phyloP scores from a whole-genome alignment of 2,329 filamentous ascomycete genomes.

The Fusarium longipes region DNA sequence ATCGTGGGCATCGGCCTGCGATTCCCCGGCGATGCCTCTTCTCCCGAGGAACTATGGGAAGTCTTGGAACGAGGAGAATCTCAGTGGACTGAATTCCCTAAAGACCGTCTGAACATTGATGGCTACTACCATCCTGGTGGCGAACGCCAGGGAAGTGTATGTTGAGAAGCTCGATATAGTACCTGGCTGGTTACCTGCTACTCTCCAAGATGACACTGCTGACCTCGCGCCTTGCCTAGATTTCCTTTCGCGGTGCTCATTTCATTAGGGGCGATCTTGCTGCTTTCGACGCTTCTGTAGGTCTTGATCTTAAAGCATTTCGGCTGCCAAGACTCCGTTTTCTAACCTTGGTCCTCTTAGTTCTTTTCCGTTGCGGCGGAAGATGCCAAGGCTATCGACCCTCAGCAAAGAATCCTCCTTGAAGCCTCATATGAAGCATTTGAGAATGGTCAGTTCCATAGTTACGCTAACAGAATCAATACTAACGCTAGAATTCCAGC shows the following conservation, averaged over 20 bases:
- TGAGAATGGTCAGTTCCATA: constrained; percentile 55
- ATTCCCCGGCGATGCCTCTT: constrained; percentile 62
- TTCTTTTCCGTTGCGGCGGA: constrained; percentile 64
- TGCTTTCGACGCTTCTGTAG: constrained; percentile 62
- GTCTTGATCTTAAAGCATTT: constrained; percentile 29
- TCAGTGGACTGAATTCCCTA: constrained; percentile 62
- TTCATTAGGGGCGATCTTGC: constrained; percentile 61
- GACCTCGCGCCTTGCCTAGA: constrained; percentile 45
- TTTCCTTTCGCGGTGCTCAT: constrained; percentile 61
- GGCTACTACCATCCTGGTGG: constrained; percentile 66
- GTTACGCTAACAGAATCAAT: background rate
- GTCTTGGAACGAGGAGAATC: constrained; percentile 57
- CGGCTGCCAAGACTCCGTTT: background rate
- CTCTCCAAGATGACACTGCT: constrained; percentile 7
- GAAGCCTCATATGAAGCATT: constrained; percentile 64
- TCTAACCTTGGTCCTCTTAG: constrained; percentile 46
- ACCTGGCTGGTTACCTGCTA: too few species aligned
- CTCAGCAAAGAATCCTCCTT: constrained; percentile 63
- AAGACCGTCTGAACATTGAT: constrained; percentile 61
- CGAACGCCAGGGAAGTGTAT: constrained; percentile 61
- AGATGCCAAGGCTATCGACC: constrained; percentile 65
- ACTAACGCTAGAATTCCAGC: constrained; percentile 46
- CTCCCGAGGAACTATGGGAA: constrained; percentile 61
- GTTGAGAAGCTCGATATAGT: constrained; percentile 42
- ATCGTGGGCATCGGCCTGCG: constrained; percentile 64